A percentile compares a stretch with the other conserved stretches of the same genome.
Evolutionary conservation across 2,329 filamentous ascomycete genomes (phyloP).

Genomic region (Paraconiothyrium brasiliense): DNA sequence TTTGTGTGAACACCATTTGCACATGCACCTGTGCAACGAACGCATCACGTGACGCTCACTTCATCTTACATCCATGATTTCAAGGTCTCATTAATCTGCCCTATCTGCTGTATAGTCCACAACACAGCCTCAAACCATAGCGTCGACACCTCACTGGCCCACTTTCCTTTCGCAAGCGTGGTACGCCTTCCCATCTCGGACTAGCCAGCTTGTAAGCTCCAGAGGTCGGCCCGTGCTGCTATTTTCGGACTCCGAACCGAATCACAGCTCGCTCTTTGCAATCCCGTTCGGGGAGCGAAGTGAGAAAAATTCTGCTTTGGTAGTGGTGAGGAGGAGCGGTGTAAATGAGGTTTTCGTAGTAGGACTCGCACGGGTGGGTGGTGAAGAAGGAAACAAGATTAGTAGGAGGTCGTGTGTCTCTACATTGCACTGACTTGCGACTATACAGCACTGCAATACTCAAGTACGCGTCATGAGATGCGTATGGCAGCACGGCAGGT

Average conservation of each 20-base stretch:
- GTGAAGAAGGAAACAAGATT: background rate
- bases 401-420: background rate
- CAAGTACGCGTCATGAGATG: too few species aligned
- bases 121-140: background rate
- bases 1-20: too few species aligned
- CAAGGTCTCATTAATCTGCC: too few species aligned
- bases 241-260: conserved; percentile 16
- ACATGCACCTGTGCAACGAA: too few species aligned
- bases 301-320: background rate
- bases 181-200: background rate
- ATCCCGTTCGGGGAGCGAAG: conserved; percentile 16
- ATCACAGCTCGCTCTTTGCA: conserved; percentile 9
- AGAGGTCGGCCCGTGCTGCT: conserved; percentile 5
- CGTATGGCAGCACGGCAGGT: too few species aligned
- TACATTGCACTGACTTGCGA: too few species aligned
- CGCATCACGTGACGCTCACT: too few species aligned
- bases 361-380: background rate
- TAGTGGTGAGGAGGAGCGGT: background rate
- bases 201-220: background rate
- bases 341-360: background rate
- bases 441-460: too few species aligned
- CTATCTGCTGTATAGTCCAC: background rate
- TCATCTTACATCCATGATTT: too few species aligned
- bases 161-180: background rate
- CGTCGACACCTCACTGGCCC: background rate